A percentile compares a stretch with the other conserved stretches of the same genome.
These are phyloP conservation scores for Hortiboletus campestris DNA, from an alignment of 768 basidiomycete genomes.

Conservation along the genomic window DNA sequence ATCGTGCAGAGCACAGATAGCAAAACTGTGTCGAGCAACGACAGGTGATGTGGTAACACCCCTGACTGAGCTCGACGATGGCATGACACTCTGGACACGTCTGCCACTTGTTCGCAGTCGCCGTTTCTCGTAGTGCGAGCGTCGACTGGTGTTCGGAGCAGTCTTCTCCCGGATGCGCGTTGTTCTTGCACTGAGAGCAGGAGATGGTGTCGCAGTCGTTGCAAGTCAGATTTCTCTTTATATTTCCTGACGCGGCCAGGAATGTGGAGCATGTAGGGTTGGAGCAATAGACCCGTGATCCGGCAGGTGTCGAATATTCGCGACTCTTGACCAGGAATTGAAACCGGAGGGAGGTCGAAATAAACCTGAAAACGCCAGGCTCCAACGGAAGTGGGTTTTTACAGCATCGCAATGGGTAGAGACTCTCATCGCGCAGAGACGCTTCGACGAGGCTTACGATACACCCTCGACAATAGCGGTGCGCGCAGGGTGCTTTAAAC, in stretches of 20 bases:
- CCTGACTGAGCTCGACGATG: conserved; percentile 53
- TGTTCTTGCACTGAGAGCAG: conserved; percentile 51
- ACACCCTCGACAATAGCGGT: conserved; percentile 49
- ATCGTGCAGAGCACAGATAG: conserved; percentile 58
- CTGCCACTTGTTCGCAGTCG: conserved; percentile 50
- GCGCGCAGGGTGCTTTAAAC: conserved; percentile 43
- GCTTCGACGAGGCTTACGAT: conserved; percentile 39
- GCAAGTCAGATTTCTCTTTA: conserved; percentile 33
- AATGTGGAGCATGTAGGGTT: conserved; percentile 51
- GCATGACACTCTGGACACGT: conserved; percentile 59
- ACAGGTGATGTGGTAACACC: conserved; percentile 69
- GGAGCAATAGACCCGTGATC: conserved; percentile 51
- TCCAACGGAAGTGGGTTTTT: conserved; percentile 33
- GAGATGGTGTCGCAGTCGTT: conserved; percentile 37
- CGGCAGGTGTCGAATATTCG: conserved; percentile 45
- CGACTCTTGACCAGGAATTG: conserved; percentile 40
- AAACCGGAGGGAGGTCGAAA: conserved; percentile 26
- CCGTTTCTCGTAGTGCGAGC: conserved; percentile 45
- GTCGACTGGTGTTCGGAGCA: conserved; percentile 46
- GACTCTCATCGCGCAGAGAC: conserved; percentile 47
- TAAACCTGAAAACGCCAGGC: conserved; percentile 26
- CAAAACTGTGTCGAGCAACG: conserved; percentile 52
- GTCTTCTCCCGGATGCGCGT: conserved; percentile 37
- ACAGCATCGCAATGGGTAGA: conserved; percentile 55
- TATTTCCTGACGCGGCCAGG: conserved; percentile 39